Percentiles rank a stretch among this genome's conserved stretches.
These are phyloP conservation scores for Barbatosphaeria neglecta DNA, from an alignment of 495 filamentous ascomycete genomes.

Conservation along the genomic window DNA sequence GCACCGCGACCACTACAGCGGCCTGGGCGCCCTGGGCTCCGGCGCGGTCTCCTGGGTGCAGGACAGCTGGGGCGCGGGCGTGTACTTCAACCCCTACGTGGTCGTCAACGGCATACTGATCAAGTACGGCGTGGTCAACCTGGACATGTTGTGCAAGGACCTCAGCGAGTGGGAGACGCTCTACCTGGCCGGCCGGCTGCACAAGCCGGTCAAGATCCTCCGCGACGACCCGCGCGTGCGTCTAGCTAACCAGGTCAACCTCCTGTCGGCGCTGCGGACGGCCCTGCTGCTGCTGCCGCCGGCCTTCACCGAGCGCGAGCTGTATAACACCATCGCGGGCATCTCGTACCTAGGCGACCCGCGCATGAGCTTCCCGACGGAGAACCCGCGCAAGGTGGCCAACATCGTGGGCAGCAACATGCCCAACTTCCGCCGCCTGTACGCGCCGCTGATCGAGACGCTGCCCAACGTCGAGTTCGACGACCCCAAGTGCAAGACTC, in stretches of 20 bases:
- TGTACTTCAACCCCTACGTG: slow-evolving; percentile 95
- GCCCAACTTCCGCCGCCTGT: slow-evolving; percentile 78
- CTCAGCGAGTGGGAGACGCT: slow-evolving; percentile 82
- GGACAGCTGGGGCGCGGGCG: slow-evolving; percentile 79
- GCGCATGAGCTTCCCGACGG: slow-evolving; percentile 76
- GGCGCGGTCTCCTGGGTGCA: slow-evolving; percentile 72
- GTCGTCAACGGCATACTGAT: slow-evolving; percentile 93
- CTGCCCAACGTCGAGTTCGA: slow-evolving; percentile 79
- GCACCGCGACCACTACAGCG: slow-evolving; percentile 87
- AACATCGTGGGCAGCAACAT: slow-evolving; percentile 92
- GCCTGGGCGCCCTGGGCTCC: slow-evolving; percentile 72
- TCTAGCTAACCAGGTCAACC: slow-evolving; percentile 87
- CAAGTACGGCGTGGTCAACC: slow-evolving; percentile 93
- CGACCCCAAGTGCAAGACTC: slow-evolving; percentile 49
- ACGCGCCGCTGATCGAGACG: slow-evolving; percentile 75
- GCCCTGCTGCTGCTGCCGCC: slow-evolving; percentile 77
- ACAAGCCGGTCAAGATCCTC: slow-evolving; percentile 96
- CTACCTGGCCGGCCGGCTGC: slow-evolving; percentile 86
- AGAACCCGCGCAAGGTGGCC: slow-evolving; percentile 83
- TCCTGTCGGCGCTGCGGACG: slow-evolving; percentile 80
- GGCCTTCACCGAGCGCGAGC: slow-evolving; percentile 71
- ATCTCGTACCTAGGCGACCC: slow-evolving; percentile 92
- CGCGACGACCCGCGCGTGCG: slow-evolving; percentile 85
- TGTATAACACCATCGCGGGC: slow-evolving; percentile 80
- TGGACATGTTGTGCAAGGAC: slow-evolving; percentile 77